These are phyloP conservation scores for Vaccinium myrtillus DNA, from an alignment of 148 eudicot species.

Conservation along the genomic window DNA sequence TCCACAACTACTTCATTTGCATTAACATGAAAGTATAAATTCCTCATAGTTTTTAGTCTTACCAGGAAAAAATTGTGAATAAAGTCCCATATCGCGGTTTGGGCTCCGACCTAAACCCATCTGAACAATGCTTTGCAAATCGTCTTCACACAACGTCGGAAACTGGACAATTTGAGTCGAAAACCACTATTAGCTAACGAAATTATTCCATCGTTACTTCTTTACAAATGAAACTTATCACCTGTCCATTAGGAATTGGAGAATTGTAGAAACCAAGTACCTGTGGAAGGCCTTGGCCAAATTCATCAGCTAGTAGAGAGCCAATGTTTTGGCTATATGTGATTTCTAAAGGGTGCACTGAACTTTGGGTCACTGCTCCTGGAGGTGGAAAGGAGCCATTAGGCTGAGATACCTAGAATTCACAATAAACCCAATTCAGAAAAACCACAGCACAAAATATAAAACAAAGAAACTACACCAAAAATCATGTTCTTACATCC, in stretches of 20 bases:
- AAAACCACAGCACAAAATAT: background rate
- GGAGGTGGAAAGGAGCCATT: constrained; percentile 29
- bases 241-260: background rate
- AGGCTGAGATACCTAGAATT: constrained; percentile 30
- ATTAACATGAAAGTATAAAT: background rate
- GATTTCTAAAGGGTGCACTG: constrained; percentile 42
- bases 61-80: background rate
- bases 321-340: background rate
- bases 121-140: constrained; percentile 74
- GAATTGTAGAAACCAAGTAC: constrained; percentile 17
- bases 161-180: constrained; percentile 36
- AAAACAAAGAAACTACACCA: background rate
- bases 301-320: constrained; percentile 43
- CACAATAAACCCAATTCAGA: constrained; percentile 6
- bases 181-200: background rate
- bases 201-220: background rate
- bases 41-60: background rate
- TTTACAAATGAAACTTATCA: background rate
- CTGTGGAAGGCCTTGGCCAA: constrained; percentile 49
- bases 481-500: constrained; percentile 42
- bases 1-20: background rate
- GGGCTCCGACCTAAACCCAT: constrained; percentile 57
- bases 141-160: constrained; percentile 58
- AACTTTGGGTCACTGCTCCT: constrained; percentile 22
- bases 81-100: background rate